Percentiles rank a stretch among this genome's conserved stretches.
Evolutionary conservation across 257 asterid genomes (phyloP).

Genomic region (Solanum phureja): DNA sequence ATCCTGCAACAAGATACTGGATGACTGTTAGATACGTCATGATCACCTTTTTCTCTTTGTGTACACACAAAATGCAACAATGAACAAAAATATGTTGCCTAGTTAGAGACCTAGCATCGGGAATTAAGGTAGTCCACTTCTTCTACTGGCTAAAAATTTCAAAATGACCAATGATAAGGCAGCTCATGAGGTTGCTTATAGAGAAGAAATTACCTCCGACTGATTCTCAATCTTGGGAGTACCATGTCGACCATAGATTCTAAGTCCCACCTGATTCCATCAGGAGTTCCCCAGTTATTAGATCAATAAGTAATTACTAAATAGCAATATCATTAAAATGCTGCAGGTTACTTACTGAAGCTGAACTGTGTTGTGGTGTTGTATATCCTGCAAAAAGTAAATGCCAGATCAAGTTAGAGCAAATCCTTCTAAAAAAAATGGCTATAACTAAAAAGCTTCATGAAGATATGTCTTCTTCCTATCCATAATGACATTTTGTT

Average conservation of each 20-base stretch:
- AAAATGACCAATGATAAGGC: background rate
- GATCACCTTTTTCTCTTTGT: background rate
- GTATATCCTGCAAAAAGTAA: slow-evolving; percentile 46
- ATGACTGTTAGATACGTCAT: background rate
- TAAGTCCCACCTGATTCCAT: slow-evolving; percentile 32
- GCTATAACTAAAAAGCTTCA: background rate
- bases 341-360: slow-evolving; percentile 47
- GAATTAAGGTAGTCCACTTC: background rate
- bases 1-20: slow-evolving; percentile 25
- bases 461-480: background rate
- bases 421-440: slow-evolving; percentile 15
- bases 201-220: slow-evolving; percentile 33
- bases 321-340: background rate
- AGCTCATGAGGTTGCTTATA: background rate
- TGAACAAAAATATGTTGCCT: background rate
- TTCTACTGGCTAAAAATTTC: background rate
- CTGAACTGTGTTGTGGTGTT: slow-evolving; percentile 38
- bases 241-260: slow-evolving; percentile 24
- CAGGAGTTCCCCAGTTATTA: slow-evolving; percentile 9
- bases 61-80: background rate
- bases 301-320: background rate
- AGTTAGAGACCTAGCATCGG: background rate
- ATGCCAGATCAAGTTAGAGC: background rate
- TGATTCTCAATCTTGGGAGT: slow-evolving; percentile 23
- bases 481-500: background rate